Percentiles rank a stretch among this genome's conserved stretches.
Conservation (phyloP, 345 rosid species). For the Anastatica hierochuntica region DNA sequence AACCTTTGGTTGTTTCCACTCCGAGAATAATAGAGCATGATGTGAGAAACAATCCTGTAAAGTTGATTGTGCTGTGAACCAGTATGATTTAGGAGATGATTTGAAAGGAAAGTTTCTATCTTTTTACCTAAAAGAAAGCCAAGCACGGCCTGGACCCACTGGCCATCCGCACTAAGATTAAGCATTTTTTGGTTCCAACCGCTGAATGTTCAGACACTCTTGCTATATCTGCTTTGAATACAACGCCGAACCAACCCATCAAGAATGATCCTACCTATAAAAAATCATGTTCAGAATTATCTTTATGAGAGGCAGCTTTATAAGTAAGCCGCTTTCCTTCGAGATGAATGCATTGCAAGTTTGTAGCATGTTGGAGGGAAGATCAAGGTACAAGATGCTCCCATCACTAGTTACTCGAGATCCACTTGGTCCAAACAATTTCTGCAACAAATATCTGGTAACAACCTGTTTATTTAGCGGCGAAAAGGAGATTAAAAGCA, state of each 20-base stretch:
- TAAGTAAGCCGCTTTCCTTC: too few species aligned
- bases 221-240: constrained; percentile 63
- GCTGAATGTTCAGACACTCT: constrained; percentile 61
- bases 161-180: constrained; percentile 60
- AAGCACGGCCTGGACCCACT: constrained; percentile 53
- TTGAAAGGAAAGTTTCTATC: neutral
- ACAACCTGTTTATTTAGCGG: constrained; percentile 45
- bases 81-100: too few species aligned
- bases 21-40: constrained; percentile 70
- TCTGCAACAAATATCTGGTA: constrained; percentile 62
- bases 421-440: constrained; percentile 64
- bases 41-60: constrained; percentile 70
- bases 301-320: neutral
- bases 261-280: constrained; percentile 82
- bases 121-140: constrained; percentile 69
- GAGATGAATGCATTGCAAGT: neutral
- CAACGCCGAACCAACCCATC: constrained; percentile 96
- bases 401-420: constrained; percentile 52
- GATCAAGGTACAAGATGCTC: constrained; percentile 59
- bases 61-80: too few species aligned
- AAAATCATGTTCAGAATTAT: neutral
- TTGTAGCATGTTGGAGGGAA: constrained; percentile 80
- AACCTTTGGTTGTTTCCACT: constrained; percentile 72
- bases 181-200: constrained; percentile 98
- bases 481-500: neutral